Evolutionary conservation across 2,329 filamentous ascomycete species (phyloP), one percentile per base, ranked within the genome.

Genomic region (Byssoonygena ceratinophila): DNA sequence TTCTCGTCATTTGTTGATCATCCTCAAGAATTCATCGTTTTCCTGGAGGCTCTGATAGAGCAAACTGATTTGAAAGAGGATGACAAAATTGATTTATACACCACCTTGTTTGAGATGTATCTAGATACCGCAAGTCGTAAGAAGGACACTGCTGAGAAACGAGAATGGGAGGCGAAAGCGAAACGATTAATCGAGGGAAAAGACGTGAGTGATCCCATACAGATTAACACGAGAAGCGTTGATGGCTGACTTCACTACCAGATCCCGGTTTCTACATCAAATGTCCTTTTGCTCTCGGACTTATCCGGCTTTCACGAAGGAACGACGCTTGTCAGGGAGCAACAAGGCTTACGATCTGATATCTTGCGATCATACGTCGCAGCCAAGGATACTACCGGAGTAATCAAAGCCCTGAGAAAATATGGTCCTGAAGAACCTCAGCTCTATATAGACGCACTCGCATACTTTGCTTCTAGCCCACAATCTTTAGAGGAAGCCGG

Each of bases 1-100:
- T 98, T 98, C 62, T 96, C 92, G 1, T 91, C 87, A 0, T 98
- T 98, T 63, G 90, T 98, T 55, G 91, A 96, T 62, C 90, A 96
- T 64, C 80, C 92, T 0, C 81, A 90, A 54, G 83, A 96, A 63
- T 97, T 98, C 61, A 91, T 97, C 57, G 74, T 82, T 14, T 98
- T 98, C 64, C 75, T 98, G 0, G 91, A 98, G 68, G 88, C 89
- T 4, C 90, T 91, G 55, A 78, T 94, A 4, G 74, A 82, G 46
- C 83, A 89, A 54, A 75, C 82, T 18, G 77, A 79, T 20, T 69
- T 94, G n/a, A 81, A 81, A 18, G 76, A 85, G 32, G 77, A 81
- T 7, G 86, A 96, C 64, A 85, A 82, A 57, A 79, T 84, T 1
- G 94, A 98, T 66, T 76, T 98, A 14, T 92, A 92, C 63, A 97